phyloP scores from a whole-genome alignment of 2,329 filamentous ascomycete genomes.

The Paecilomyces sp. region DNA sequence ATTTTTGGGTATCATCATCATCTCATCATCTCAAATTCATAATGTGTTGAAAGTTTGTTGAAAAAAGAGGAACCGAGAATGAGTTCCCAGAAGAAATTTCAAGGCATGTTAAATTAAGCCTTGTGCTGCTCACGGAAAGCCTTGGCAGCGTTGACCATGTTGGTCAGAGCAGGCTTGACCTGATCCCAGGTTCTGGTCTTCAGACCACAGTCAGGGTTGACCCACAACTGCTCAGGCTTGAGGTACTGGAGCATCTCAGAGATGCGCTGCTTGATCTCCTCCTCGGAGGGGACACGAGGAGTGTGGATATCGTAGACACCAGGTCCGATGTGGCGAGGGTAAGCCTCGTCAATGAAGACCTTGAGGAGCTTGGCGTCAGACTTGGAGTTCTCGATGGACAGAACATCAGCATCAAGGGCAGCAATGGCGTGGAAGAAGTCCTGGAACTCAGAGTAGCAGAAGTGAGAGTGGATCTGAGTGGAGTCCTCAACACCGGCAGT shows the following conservation, averaged over 20 bases:
- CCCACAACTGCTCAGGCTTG: slow-evolving; percentile 98
- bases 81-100: slow-evolving; percentile 2
- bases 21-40: slow-evolving; percentile 6
- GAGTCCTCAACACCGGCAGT: slow-evolving; percentile 89
- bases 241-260: slow-evolving; percentile 97
- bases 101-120: slow-evolving; percentile 29
- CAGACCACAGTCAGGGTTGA: slow-evolving; percentile 98
- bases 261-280: slow-evolving; percentile 97
- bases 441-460: slow-evolving; percentile 99
- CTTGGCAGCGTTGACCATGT: slow-evolving; percentile 99
- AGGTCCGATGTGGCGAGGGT: slow-evolving; percentile 96
- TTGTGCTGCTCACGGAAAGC: slow-evolving; percentile 82
- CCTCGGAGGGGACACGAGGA: slow-evolving; percentile 89
- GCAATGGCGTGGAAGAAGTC: slow-evolving; percentile 99
- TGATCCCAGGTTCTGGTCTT: slow-evolving; percentile 99
- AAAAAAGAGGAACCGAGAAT: background rate
- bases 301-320: slow-evolving; percentile 99
- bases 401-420: slow-evolving; percentile 92
- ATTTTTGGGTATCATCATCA: slow-evolving; percentile 7
- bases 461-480: slow-evolving; percentile 99
- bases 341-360: slow-evolving; percentile 95
- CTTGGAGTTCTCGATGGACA: slow-evolving; percentile 99
- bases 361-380: slow-evolving; percentile 97
- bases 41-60: slow-evolving; percentile 9
- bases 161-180: slow-evolving; percentile 90